Evolutionary conservation across 169 alveolate genomes (phyloP), one percentile per base, ranked within the genome.

Genomic region (Eimeria sp.): DNA sequence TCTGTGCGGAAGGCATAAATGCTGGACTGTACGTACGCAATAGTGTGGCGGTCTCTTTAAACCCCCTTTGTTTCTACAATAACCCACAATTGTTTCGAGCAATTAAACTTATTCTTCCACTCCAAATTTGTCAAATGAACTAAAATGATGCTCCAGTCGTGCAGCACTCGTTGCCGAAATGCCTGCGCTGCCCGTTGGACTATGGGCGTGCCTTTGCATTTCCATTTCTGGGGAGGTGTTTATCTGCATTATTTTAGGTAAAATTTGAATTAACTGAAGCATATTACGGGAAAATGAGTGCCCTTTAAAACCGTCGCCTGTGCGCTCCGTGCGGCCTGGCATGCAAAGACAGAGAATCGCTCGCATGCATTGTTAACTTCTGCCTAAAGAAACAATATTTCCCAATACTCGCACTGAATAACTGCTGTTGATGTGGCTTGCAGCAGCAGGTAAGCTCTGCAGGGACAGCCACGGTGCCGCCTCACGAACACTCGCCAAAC

Each of bases 131-230:
- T 70, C 80, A 30, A 70, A 10, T 18, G 16, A 34, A 34, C 80
- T 34, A 30, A 34, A 70, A 34, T 70, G 47, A 16, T 34, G 80
- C 80, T 10, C 18, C 80, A 30, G 80, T 34, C 80, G 80, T 34
- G 80, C 80, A 34, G 47, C 80, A 61, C 70, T 61, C 27, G 70
- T 61, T 25, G 70, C 70, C 70, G 70, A 61, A n/a, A 30, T 70
- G 47, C 47, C 47, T n/a, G 51, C 80, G 80, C 49, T 70, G 80
- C 80, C 80, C 80, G 80, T 34, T 70, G 80, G 80, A 70, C 80
- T 70, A 43, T 34, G 80, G 16, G 80, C 49, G 51, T n/a, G 51
- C 80, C 80, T 34, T 70, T 5, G 80, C 80, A 34, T 34, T 18
- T 47, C 80, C 10, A n/a, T 34, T 70, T n/a, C 80, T 34, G 80